Percentiles rank a stretch among this genome's conserved stretches.
phyloP scores from a whole-genome alignment of 140 eudicot species.

The Oenanthe javanica region DNA sequence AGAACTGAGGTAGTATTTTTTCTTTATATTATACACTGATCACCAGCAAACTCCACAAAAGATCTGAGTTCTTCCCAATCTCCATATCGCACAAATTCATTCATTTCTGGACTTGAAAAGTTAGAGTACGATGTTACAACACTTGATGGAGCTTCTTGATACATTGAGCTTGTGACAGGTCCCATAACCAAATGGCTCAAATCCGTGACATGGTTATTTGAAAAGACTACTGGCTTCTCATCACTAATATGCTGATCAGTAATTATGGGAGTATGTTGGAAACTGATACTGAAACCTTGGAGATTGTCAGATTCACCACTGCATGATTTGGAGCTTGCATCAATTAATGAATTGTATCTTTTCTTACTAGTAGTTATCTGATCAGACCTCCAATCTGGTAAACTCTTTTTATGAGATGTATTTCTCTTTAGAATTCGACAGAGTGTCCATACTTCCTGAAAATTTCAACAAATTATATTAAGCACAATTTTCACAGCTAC shows the following conservation, averaged over 20 bases:
- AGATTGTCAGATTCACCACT: conserved; percentile 48
- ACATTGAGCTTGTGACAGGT: not conserved
- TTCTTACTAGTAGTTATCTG: conserved; percentile 13
- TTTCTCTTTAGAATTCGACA: conserved; percentile 64
- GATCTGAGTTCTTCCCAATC: conserved; percentile 70
- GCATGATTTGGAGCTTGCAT: conserved; percentile 50
- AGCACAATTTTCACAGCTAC: not conserved
- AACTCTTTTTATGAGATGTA: conserved; percentile 30
- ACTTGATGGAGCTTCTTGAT: conserved; percentile 17
- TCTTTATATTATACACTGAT: not conserved
- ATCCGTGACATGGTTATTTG: not conserved
- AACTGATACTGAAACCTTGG: conserved; percentile 45
- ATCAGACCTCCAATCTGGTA: conserved; percentile 54
- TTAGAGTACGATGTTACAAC: conserved; percentile 27
- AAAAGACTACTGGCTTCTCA: not conserved
- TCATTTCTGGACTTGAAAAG: conserved; percentile 26
- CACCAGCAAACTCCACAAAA: conserved; percentile 40
- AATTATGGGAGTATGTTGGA: conserved; percentile 12
- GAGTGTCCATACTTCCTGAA: conserved; percentile 94
- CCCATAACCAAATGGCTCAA: not conserved
- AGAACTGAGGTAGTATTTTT: not conserved
- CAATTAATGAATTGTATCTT: not conserved
- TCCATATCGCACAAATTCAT: conserved; percentile 40
- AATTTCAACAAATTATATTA: not conserved
- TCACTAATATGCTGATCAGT: not conserved